Evolutionary conservation across 805 yeast genomes (phyloP).

Genomic region (Wickerhamiella siamensis): DNA sequence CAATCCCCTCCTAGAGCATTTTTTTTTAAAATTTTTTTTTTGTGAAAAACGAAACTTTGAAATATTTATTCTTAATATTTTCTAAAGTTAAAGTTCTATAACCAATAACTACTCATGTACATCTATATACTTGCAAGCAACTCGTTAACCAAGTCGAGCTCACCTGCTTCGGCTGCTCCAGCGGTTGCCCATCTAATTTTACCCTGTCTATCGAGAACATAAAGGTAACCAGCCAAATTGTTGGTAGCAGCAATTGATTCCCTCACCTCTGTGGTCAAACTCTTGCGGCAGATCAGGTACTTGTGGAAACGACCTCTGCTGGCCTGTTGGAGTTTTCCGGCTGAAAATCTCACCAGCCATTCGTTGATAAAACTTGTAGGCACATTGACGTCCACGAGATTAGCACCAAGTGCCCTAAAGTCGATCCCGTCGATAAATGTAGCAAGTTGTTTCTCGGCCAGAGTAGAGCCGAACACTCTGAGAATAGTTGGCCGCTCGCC

Average conservation of each 20-base stretch:
- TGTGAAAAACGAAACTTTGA: background rate
- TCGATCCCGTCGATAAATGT: conserved; percentile 41
- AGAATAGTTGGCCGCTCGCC: conserved; percentile 45
- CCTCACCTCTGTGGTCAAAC: conserved; percentile 42
- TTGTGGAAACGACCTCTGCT: conserved; percentile 39
- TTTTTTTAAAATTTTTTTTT: conserved; percentile 19
- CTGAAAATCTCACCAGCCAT: conserved; percentile 41
- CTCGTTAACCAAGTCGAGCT: conserved; percentile 21
- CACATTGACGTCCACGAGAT: conserved; percentile 60
- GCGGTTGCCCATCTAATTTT: conserved; percentile 85
- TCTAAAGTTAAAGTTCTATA: background rate
- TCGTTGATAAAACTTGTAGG: conserved; percentile 65
- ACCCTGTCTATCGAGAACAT: conserved; percentile 58
- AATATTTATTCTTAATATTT: background rate
- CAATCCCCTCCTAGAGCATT: conserved; percentile 35
- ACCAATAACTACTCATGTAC: background rate
- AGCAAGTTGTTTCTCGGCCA: conserved; percentile 55
- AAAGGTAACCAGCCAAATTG: conserved; percentile 68
- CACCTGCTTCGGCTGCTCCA: conserved; percentile 63
- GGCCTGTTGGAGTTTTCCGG: conserved; percentile 30
- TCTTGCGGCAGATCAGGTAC: conserved; percentile 51
- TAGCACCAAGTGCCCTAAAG: conserved; percentile 33
- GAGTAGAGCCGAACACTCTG: conserved; percentile 48
- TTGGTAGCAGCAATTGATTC: conserved; percentile 54
- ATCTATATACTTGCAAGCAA: background rate